These are phyloP conservation scores for Gelatoporia subvermispora DNA, from an alignment of 768 basidiomycete species.

Conservation along the genomic window DNA sequence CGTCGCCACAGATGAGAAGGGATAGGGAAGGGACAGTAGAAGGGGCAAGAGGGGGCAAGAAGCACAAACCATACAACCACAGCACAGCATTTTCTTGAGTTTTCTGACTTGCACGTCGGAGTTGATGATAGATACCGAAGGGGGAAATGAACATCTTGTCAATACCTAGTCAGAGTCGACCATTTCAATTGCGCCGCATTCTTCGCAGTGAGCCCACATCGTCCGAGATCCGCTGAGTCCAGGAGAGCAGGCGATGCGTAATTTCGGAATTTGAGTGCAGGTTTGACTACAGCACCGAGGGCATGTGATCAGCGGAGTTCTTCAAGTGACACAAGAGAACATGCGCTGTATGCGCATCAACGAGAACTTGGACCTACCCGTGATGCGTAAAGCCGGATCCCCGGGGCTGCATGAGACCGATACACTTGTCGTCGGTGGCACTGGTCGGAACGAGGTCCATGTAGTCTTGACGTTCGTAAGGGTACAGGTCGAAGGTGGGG, in stretches of 20 bases:
- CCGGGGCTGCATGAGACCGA: constrained; percentile 68
- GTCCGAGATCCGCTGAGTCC: constrained; percentile 66
- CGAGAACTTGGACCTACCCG: constrained; percentile 45
- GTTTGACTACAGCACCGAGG: constrained; percentile 38
- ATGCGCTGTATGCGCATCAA: background rate
- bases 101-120: too few relatives aligned
- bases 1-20: background rate
- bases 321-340: background rate
- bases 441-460: constrained; percentile 42
- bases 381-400: constrained; percentile 55
- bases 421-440: constrained; percentile 27
- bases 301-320: constrained; percentile 10
- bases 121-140: too few relatives aligned
- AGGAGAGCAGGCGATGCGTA: constrained; percentile 72
- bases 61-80: too few relatives aligned
- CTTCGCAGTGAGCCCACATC: constrained; percentile 87
- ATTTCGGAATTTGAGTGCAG: constrained; percentile 79
- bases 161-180: constrained; percentile 69
- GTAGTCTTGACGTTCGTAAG: constrained; percentile 43
- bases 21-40: background rate
- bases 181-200: constrained; percentile 87
- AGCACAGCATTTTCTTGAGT: too few relatives aligned
- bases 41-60: too few relatives aligned
- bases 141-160: constrained; percentile 2
- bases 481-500: constrained; percentile 61